A percentile compares a stretch with the other conserved stretches of the same genome.
phyloP scores from a whole-genome alignment of 1,284 basidiomycete species.

The Papiliotrema laurentii region DNA sequence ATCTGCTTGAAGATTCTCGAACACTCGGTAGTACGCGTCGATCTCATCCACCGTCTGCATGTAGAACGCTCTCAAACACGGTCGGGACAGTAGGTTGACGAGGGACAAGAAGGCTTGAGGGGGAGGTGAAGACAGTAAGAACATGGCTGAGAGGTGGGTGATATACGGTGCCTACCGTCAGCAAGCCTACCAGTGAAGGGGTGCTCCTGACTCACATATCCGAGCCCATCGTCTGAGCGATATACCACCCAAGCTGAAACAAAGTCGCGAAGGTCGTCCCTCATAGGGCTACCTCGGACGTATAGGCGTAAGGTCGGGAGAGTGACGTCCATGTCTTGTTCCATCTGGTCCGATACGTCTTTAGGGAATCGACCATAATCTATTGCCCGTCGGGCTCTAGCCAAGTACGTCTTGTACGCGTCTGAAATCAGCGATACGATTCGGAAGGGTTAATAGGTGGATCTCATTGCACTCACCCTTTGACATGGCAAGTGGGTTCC shows the following conservation, averaged over 20 bases:
- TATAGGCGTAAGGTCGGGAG: slow-evolving; percentile 88
- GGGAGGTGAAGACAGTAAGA: slow-evolving; percentile 76
- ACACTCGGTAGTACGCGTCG: slow-evolving; percentile 53
- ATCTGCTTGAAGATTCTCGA: slow-evolving; percentile 46
- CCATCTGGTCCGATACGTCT: slow-evolving; percentile 65
- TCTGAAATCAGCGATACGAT: slow-evolving; percentile 53
- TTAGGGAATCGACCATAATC: slow-evolving; percentile 67
- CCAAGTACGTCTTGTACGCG: slow-evolving; percentile 65
- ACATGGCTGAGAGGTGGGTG: slow-evolving; percentile 69
- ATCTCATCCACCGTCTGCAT: slow-evolving; percentile 77
- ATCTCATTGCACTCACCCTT: slow-evolving; percentile 65
- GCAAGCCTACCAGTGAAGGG: background rate
- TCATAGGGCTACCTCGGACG: slow-evolving; percentile 72
- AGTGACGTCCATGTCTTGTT: slow-evolving; percentile 72
- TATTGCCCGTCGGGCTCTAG: slow-evolving; percentile 69
- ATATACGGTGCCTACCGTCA: slow-evolving; percentile 41
- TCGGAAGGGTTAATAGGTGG: background rate
- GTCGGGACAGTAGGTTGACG: slow-evolving; percentile 80
- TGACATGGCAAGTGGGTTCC: slow-evolving; percentile 79
- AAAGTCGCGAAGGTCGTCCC: slow-evolving; percentile 80
- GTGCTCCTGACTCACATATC: slow-evolving; percentile 56
- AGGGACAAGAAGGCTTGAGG: slow-evolving; percentile 76
- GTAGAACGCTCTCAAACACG: slow-evolving; percentile 81
- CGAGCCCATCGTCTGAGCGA: slow-evolving; percentile 77
- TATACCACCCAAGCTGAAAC: slow-evolving; percentile 87